These are phyloP conservation scores for Dentipellis sp. DNA, from an alignment of 768 basidiomycete species.

Conservation along the genomic window DNA sequence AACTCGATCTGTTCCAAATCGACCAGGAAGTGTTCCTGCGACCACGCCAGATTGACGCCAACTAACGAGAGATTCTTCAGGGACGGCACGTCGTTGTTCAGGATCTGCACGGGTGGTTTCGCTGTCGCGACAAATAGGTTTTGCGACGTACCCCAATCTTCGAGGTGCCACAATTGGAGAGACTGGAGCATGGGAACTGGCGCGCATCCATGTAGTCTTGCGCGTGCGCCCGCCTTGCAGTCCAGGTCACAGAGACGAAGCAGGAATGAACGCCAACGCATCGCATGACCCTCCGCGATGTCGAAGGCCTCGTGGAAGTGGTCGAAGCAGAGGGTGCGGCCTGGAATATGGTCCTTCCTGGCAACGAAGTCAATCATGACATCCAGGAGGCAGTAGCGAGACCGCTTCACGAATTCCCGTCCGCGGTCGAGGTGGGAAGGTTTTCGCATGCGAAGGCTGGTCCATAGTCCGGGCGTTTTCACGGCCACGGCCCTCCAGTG, in stretches of 20 bases:
- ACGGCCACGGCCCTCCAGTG: slow-evolving; percentile 50
- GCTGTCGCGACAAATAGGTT: slow-evolving; percentile 48
- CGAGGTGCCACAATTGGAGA: slow-evolving; percentile 57
- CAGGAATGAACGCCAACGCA: slow-evolving; percentile 49
- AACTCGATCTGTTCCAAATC: slow-evolving; percentile 44
- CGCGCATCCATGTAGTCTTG: slow-evolving; percentile 40
- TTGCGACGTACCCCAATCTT: slow-evolving; percentile 42
- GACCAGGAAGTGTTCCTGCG: slow-evolving; percentile 36
- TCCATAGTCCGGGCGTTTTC: slow-evolving; percentile 43
- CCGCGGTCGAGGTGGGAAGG: slow-evolving; percentile 41
- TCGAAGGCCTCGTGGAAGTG: slow-evolving; percentile 36
- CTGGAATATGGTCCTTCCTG: slow-evolving; percentile 35
- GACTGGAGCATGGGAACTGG: slow-evolving; percentile 47
- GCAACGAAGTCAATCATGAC: slow-evolving; percentile 52
- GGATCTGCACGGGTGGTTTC: slow-evolving; percentile 47
- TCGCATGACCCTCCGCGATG: slow-evolving; percentile 30
- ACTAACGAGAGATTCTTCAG: slow-evolving; percentile 50
- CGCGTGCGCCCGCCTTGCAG: slow-evolving; percentile 47
- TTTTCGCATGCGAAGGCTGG: slow-evolving; percentile 43
- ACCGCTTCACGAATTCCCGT: slow-evolving; percentile 33
- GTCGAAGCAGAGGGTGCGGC: slow-evolving; percentile 41
- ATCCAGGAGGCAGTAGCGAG: slow-evolving; percentile 26
- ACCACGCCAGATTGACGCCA: slow-evolving; percentile 60
- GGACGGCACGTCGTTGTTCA: slow-evolving; percentile 40
- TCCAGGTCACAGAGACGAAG: slow-evolving; percentile 50